Percentiles rank a stretch among this genome's conserved stretches.
Conservation (phyloP, 371 early-diverging fungal genomes). For the Apophysomyces variabilis region DNA sequence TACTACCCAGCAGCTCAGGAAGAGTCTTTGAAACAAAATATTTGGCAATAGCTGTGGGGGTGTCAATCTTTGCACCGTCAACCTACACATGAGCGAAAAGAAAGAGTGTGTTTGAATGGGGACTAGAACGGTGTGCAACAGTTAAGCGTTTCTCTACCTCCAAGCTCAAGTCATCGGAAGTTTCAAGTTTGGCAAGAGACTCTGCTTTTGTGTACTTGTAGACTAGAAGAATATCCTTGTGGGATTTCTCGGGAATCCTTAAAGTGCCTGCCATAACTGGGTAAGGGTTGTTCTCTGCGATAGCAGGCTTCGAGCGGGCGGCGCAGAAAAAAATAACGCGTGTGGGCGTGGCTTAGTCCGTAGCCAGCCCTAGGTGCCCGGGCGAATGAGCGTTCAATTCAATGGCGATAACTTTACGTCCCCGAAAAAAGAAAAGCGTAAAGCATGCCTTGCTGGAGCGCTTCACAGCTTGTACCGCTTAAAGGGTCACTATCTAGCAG, state of each 20-base stretch:
- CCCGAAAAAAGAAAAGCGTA: no score
- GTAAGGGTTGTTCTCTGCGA: no score
- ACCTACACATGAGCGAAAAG: constrained; percentile 25
- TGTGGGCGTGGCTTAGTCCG: no score
- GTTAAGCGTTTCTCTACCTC: constrained; percentile 26
- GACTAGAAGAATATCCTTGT: constrained; percentile 39
- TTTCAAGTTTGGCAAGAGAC: constrained; percentile 31
- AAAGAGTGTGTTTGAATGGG: not conserved
- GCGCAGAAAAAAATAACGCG: no score
- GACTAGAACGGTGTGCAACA: no score
- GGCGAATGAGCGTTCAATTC: no score
- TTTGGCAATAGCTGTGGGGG: constrained; percentile 56
- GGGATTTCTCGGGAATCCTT: constrained; percentile 41
- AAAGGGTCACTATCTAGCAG: no score
- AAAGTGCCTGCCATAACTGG: constrained; percentile 37
- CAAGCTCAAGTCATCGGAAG: constrained; percentile 29
- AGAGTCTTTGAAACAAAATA: constrained; percentile 55
- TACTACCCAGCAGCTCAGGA: constrained; percentile 55
- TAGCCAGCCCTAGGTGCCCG: no score
- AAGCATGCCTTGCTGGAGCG: no score
- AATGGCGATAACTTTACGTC: no score
- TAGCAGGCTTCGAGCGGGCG: no score
- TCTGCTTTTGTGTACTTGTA: constrained; percentile 38
- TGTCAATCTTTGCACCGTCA: constrained; percentile 52
- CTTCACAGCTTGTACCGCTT: no score